phyloP scores from a whole-genome alignment of 2,329 filamentous ascomycete genomes.

The Fusarium kyushuense region DNA sequence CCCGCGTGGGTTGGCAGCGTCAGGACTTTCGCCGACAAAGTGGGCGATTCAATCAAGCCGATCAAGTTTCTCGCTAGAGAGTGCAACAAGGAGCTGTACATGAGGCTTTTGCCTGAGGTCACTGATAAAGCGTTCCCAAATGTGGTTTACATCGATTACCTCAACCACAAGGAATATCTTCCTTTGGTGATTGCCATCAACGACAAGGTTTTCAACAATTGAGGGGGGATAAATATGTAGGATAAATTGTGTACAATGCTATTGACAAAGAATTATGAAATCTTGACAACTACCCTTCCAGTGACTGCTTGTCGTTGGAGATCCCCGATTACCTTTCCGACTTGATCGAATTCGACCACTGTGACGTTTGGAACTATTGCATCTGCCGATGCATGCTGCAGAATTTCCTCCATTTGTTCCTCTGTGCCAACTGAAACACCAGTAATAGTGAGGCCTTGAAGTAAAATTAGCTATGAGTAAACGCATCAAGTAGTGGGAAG shows the following conservation, averaged over 20 bases:
- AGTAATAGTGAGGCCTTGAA: slow-evolving; percentile 23
- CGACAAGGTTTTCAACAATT: slow-evolving; percentile 23
- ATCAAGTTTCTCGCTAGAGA: slow-evolving; percentile 6
- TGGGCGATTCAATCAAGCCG: neutral
- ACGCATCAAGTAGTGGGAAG: accelerated
- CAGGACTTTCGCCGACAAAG: neutral
- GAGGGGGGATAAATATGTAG: neutral
- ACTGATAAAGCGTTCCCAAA: slow-evolving; percentile 12
- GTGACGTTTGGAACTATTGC: slow-evolving; percentile 19
- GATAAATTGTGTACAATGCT: neutral
- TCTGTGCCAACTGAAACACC: slow-evolving; percentile 41
- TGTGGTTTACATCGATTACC: slow-evolving; percentile 23
- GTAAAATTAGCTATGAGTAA: neutral
- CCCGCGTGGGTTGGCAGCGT: slow-evolving; percentile 12
- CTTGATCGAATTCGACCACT: slow-evolving; percentile 24
- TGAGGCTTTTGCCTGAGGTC: slow-evolving; percentile 1
- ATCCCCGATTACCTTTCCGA: slow-evolving; percentile 6
- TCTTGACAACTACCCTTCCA: slow-evolving; percentile 34
- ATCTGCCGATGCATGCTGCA: slow-evolving; percentile 6
- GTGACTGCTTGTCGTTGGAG: slow-evolving; percentile 27
- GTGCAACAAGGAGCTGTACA: slow-evolving; percentile 21
- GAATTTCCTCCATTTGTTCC: slow-evolving; percentile 31
- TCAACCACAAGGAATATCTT: slow-evolving; percentile 14
- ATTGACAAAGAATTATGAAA: neutral
- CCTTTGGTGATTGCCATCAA: slow-evolving; percentile 19